Evolutionary conservation across 2,329 filamentous ascomycete genomes (phyloP).

Genomic region (Cordyceps cicadae): DNA sequence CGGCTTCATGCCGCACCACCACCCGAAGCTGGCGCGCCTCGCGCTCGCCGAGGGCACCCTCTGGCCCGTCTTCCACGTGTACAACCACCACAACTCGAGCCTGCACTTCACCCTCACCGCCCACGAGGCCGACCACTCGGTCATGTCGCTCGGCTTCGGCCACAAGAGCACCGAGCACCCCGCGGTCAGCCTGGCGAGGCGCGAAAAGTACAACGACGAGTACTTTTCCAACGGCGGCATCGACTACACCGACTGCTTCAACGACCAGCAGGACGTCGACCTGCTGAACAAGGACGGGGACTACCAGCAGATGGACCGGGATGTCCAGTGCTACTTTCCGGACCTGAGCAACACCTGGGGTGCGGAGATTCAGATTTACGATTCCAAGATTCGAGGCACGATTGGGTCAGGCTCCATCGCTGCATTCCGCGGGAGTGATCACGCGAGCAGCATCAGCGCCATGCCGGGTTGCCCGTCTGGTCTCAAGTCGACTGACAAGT

Average conservation of each 20-base stretch:
- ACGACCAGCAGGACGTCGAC: neutral
- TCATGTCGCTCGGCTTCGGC: neutral
- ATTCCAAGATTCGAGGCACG: neutral
- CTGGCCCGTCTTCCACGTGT: neutral
- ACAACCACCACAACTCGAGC: neutral
- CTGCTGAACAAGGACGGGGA: neutral
- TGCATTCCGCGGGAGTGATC: neutral
- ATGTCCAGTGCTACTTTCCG: neutral
- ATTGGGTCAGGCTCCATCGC: neutral
- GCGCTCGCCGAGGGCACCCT: neutral
- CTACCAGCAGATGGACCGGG: neutral
- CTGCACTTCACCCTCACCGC: neutral
- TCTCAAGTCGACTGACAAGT: neutral
- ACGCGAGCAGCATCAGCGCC: neutral
- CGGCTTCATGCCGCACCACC: neutral
- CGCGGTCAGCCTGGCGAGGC: neutral
- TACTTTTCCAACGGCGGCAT: neutral
- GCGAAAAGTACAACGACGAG: neutral
- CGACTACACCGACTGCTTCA: slow-evolving; percentile 1
- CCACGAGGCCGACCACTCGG: neutral
- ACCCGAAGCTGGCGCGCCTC: neutral
- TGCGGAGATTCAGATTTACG: neutral
- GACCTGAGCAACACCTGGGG: neutral
- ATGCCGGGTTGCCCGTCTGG: neutral
- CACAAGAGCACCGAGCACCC: neutral